Evolutionary conservation across 73 alveolate species (phyloP).

Genomic region (Paraurostyla sp.): DNA sequence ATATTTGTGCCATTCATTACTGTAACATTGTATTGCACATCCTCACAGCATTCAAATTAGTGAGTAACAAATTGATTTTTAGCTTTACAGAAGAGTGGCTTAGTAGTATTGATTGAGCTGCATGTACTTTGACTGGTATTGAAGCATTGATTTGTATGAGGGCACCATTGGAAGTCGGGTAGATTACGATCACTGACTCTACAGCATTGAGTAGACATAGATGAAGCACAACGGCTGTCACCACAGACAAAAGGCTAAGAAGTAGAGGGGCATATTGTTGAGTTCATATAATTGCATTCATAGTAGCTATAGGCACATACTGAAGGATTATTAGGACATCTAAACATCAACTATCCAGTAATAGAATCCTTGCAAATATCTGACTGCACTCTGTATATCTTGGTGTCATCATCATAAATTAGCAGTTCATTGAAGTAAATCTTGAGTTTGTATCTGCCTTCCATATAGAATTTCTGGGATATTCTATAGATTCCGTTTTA

Average conservation of each 20-base stretch:
- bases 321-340: conserved; percentile 19
- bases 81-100: conserved; percentile 6
- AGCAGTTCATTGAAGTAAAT: neutral
- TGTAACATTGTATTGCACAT: neutral
- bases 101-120: conserved; percentile 10
- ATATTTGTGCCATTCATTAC: neutral
- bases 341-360: neutral
- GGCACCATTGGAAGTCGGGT: conserved; percentile 39
- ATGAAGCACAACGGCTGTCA: conserved; percentile 35
- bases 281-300: neutral
- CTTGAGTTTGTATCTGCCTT: conserved; percentile 16
- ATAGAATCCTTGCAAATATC: conserved; percentile 43
- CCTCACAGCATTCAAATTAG: conserved; percentile 46
- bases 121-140: neutral
- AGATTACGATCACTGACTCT: conserved; percentile 17
- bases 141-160: conserved; percentile 38
- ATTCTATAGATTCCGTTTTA: conserved; percentile 23
- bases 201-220: conserved; percentile 52
- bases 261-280: neutral
- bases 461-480: neutral
- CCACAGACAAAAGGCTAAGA: conserved; percentile 4
- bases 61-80: conserved; percentile 3
- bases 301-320: conserved; percentile 25
- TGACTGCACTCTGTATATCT: neutral
- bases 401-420: neutral